phyloP scores from a whole-genome alignment of 192 early-diverging fungal species.

The Phlyctochytrium arcticum region DNA sequence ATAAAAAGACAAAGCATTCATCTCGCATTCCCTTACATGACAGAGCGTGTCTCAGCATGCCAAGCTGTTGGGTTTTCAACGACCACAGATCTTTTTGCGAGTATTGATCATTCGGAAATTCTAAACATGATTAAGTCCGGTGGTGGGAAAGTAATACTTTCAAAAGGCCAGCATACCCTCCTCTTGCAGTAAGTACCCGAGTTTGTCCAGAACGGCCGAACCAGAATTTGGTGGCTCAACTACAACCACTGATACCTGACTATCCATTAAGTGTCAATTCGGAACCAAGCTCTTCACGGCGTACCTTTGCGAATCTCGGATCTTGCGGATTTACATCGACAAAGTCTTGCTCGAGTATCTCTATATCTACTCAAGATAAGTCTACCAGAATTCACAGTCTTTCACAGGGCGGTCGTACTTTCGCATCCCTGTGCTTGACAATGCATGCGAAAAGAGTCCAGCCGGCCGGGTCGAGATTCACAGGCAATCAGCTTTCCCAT shows the following conservation, averaged over 20 bases:
- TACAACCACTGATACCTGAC: constrained; percentile 52
- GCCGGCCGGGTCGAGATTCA: constrained; percentile 69
- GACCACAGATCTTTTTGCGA: constrained; percentile 46
- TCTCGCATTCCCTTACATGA: constrained; percentile 20
- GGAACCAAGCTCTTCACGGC: neutral
- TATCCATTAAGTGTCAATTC: too few relatives aligned
- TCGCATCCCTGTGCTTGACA: constrained; percentile 62
- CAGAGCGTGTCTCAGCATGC: constrained; percentile 71
- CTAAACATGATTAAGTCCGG: constrained; percentile 30
- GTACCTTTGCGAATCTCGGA: constrained; percentile 57
- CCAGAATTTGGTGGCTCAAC: constrained; percentile 92
- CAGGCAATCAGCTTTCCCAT: constrained; percentile 80
- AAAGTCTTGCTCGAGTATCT: constrained; percentile 11
- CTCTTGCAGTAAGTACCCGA: constrained; percentile 78
- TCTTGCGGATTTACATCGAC: neutral
- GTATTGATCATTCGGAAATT: constrained; percentile 60
- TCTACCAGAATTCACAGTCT: too few relatives aligned
- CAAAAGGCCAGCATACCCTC: constrained; percentile 36
- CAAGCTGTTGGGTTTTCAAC: constrained; percentile 54
- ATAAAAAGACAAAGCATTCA: neutral
- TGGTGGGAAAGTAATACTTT: constrained; percentile 5
- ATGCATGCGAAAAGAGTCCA: constrained; percentile 69
- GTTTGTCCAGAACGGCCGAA: constrained; percentile 79
- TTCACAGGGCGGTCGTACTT: constrained; percentile 39
- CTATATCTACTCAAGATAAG: constrained; percentile 37